Evolutionary conservation across 2,329 filamentous ascomycete species (phyloP).

Genomic region (Neurospora sp.): DNA sequence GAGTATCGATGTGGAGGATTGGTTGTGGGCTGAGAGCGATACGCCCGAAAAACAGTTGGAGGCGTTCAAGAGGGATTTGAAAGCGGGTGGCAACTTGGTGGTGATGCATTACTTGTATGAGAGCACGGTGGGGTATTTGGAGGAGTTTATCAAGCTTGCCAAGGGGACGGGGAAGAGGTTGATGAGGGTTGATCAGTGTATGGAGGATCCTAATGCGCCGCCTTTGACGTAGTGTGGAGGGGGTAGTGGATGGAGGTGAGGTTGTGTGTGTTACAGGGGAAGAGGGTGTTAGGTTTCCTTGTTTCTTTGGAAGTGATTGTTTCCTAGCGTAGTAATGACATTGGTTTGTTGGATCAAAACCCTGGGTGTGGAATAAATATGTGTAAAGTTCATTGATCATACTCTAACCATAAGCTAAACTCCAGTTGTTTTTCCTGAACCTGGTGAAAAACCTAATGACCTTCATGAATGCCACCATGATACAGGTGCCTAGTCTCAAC

Average conservation of each 20-base stretch:
- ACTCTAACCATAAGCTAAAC: neutral
- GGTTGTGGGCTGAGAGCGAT: conserved; percentile 51
- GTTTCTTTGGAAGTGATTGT: neutral
- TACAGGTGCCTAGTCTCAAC: neutral
- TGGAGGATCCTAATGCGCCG: conserved; percentile 27
- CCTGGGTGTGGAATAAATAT: neutral
- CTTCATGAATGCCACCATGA: neutral
- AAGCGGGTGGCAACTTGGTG: conserved; percentile 51
- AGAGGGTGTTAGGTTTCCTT: neutral
- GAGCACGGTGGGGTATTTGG: conserved; percentile 53
- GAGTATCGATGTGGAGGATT: conserved; percentile 64
- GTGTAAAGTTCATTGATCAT: neutral
- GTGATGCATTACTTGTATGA: conserved; percentile 63
- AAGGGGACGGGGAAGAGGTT: conserved; percentile 51
- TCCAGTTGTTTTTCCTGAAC: neutral
- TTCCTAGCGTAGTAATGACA: neutral
- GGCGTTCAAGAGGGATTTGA: conserved; percentile 54
- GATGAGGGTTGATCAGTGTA: conserved; percentile 27
- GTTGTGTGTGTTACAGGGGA: too few species aligned
- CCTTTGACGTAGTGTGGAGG: conserved; percentile 13
- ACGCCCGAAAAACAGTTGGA: conserved; percentile 59
- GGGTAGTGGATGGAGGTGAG: neutral
- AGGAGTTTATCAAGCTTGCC: conserved; percentile 54
- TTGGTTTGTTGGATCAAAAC: neutral
- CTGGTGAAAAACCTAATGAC: neutral